A percentile compares a stretch with the other conserved stretches of the same genome.
Evolutionary conservation across 169 alveolate species (phyloP).

Genomic region (Fabrea salina): DNA sequence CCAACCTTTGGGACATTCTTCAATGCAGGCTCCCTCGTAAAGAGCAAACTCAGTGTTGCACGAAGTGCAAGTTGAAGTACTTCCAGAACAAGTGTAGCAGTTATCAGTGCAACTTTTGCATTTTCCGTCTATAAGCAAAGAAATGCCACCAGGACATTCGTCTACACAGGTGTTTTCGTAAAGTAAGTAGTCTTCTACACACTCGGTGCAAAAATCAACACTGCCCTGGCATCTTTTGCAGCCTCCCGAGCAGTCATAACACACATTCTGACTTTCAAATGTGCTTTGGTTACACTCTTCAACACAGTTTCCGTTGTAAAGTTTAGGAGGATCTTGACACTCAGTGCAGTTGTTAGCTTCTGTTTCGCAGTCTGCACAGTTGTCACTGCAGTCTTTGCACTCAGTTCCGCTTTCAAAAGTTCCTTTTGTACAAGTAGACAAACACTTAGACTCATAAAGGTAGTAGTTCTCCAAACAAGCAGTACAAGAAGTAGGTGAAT

Average conservation of each 20-base stretch:
- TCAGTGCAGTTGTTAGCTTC: not conserved
- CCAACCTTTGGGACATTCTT: not conserved
- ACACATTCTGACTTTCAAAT: not conserved
- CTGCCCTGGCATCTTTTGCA: not conserved
- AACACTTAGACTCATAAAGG: not conserved
- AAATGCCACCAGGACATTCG: not conserved
- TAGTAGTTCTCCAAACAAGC: not conserved
- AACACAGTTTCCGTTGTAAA: constrained; percentile 1
- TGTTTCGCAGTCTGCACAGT: not conserved
- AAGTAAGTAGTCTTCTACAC: not conserved
- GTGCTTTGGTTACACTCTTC: not conserved
- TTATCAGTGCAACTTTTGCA: not conserved
- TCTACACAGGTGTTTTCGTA: not conserved
- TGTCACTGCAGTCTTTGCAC: not conserved
- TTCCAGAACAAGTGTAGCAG: not conserved
- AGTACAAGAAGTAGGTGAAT: not conserved
- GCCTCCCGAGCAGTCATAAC: not conserved
- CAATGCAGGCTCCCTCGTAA: not conserved
- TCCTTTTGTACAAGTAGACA: not conserved
- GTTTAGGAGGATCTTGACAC: not conserved
- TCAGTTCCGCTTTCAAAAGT: not conserved
- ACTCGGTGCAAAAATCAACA: not conserved
- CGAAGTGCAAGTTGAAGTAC: not conserved
- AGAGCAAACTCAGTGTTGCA: not conserved
- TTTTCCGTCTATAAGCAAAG: not conserved